Evolutionary conservation across 768 basidiomycete species (phyloP).

Genomic region (Suillus lakei): DNA sequence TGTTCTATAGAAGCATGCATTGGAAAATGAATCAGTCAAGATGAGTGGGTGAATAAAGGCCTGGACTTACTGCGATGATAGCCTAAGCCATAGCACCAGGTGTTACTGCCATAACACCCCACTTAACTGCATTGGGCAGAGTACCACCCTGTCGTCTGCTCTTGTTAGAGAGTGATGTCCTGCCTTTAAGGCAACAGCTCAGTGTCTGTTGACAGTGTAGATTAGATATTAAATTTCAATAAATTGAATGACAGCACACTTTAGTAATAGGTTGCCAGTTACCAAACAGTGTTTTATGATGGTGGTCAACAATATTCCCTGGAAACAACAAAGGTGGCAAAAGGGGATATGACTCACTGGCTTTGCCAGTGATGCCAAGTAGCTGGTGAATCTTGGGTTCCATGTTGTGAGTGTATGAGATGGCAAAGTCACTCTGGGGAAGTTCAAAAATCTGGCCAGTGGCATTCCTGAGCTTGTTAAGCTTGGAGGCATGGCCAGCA

Average conservation of each 20-base stretch:
- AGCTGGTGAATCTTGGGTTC: background rate
- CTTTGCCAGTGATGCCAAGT: conserved; percentile 4
- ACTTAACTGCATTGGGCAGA: background rate
- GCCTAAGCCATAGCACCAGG: conserved; percentile 10
- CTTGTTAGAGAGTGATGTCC: background rate
- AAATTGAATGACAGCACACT: background rate
- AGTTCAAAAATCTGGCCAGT: background rate
- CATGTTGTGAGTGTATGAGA: too few species aligned
- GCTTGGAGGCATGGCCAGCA: background rate
- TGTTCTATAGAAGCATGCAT: background rate
- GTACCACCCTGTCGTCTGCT: background rate
- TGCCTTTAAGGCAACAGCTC: background rate
- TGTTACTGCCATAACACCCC: conserved; percentile 1
- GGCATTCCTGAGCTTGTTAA: background rate
- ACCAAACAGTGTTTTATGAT: background rate
- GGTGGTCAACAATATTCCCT: background rate
- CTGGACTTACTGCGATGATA: background rate
- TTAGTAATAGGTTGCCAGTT: conserved; percentile 5
- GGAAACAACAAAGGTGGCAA: conserved; percentile 8
- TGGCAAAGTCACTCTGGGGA: background rate
- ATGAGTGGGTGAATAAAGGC: background rate
- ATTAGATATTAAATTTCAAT: background rate
- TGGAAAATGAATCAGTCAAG: background rate
- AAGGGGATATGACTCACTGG: background rate
- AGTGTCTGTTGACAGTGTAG: background rate